Evolutionary conservation across 2,329 filamentous ascomycete genomes (phyloP), one percentile per base, ranked within the genome.

Genomic region (Diaporthe humulicola): DNA sequence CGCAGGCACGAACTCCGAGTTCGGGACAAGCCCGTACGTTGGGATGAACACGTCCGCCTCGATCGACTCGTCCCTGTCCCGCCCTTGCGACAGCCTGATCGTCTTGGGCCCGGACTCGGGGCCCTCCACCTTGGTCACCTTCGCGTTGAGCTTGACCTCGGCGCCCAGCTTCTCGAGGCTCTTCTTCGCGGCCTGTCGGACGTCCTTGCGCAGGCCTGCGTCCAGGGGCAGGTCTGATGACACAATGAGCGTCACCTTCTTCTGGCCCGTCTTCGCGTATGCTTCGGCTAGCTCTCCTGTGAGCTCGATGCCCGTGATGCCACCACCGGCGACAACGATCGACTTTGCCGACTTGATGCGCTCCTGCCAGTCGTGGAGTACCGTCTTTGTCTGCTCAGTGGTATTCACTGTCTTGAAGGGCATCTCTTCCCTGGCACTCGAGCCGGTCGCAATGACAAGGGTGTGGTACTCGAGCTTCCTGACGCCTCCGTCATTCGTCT

Each of bases 371-470:
- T 77, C 71, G 38, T 82, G 82, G 4, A 90, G 78, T 28, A 80
- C 81, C 0, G 81, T 79, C 71, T 84, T 84, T 38, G 87, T 88
- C 73, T 84, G 78, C 71, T 86, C 82, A 0, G 85, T 85, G 2
- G 84, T 84, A 6, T 80, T 84, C 14, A 87, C 76, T 28, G 80
- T 81, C 80, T 90, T 91, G 81, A 87, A 91, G 0, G 89, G 88
- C 81, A 88, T 83, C 75, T 79, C 81, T 6, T 83, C 85, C 30
- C 78, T 81, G 42, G 85, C 83, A 38, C 83, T 82, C 4, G 87
- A 81, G 10, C 90, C 90, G 3, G 90, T 92, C 14, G 89, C 89
- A 57, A 92, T 81, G 75, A 92, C 79, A 17, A 91, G 82, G 30
- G 85, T 86, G 77, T 90, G 85, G 78, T 91, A 92, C 28, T 75